phyloP scores from a whole-genome alignment of 352 stramenopile genomes.

The Globisporangium abappressorium region DNA sequence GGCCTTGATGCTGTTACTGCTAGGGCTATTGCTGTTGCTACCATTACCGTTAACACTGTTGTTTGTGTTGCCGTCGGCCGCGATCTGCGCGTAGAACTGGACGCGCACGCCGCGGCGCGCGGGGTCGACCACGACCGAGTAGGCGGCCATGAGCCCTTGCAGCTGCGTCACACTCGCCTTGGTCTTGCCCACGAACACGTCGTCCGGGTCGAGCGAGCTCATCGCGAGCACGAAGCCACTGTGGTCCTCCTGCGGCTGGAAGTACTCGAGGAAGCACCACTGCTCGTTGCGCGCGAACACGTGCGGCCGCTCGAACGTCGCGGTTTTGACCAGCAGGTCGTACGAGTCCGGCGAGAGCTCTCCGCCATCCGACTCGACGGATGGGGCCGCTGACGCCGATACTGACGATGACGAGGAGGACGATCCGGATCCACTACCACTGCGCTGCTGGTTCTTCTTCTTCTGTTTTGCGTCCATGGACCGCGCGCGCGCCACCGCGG shows the following conservation, averaged over 20 bases:
- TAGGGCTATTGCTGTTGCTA: background rate
- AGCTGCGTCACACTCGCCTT: slow-evolving; percentile 34
- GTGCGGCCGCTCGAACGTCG: slow-evolving; percentile 41
- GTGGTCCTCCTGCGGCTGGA: slow-evolving; percentile 14
- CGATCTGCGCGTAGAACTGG: slow-evolving; percentile 35
- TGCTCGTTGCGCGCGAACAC: slow-evolving; percentile 45
- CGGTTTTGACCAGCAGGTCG: slow-evolving; percentile 41
- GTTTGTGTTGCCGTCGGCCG: slow-evolving; percentile 8
- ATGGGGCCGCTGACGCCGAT: background rate
- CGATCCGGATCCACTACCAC: no score
- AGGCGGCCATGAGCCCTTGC: slow-evolving; percentile 23
- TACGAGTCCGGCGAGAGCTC: slow-evolving; percentile 8
- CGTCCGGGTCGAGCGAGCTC: slow-evolving; percentile 42
- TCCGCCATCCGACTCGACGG: background rate
- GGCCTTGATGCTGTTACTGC: background rate
- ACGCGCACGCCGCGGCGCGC: slow-evolving; percentile 26
- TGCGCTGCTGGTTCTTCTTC: background rate
- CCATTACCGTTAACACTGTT: background rate
- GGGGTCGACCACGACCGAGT: slow-evolving; percentile 26
- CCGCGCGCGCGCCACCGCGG: slow-evolving; percentile 1
- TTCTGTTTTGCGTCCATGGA: background rate
- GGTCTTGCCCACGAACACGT: slow-evolving; percentile 49
- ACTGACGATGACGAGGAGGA: background rate
- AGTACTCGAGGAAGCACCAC: slow-evolving; percentile 39
- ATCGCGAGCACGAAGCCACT: slow-evolving; percentile 32